These are phyloP conservation scores for Scenedesmus sp. DNA, from an alignment of 163 green algal genomes.

Conservation along the genomic window DNA sequence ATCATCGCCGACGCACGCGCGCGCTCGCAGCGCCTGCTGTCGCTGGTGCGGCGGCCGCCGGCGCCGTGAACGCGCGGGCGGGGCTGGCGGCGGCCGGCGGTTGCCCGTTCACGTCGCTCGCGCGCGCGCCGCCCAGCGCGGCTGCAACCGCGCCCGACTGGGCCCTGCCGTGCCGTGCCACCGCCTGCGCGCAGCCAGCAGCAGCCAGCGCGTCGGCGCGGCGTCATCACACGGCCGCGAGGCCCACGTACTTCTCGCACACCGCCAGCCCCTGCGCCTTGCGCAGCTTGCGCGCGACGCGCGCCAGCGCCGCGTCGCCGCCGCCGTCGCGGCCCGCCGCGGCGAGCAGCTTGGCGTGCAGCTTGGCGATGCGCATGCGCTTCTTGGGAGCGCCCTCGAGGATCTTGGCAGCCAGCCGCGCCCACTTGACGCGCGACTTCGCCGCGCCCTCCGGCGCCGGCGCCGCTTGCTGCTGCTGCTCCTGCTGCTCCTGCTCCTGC, in stretches of 20 bases:
- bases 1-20: neutral
- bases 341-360: constrained; percentile 37
- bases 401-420: constrained; percentile 48
- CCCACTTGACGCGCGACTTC: constrained; percentile 51
- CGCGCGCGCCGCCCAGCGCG: no score
- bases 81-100: no score
- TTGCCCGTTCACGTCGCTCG: no score
- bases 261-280: constrained; percentile 37
- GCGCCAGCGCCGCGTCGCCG: neutral
- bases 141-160: no score
- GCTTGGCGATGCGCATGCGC: constrained; percentile 51
- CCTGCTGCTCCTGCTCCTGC: neutral
- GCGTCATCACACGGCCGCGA: neutral
- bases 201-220: no score
- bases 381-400: constrained; percentile 51
- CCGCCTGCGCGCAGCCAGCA: no score
- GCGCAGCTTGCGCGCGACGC: constrained; percentile 31
- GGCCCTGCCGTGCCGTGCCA: no score
- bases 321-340: constrained; percentile 34
- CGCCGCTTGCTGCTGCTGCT: neutral
- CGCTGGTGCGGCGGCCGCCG: no score
- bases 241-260: constrained; percentile 45
- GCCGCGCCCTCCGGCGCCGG: neutral
- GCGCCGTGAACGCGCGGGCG: no score
- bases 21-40: neutral